Evolutionary conservation across 306 rosid genomes (phyloP), one percentile per base, ranked within the genome.

Genomic region (Malus sylvestris): DNA sequence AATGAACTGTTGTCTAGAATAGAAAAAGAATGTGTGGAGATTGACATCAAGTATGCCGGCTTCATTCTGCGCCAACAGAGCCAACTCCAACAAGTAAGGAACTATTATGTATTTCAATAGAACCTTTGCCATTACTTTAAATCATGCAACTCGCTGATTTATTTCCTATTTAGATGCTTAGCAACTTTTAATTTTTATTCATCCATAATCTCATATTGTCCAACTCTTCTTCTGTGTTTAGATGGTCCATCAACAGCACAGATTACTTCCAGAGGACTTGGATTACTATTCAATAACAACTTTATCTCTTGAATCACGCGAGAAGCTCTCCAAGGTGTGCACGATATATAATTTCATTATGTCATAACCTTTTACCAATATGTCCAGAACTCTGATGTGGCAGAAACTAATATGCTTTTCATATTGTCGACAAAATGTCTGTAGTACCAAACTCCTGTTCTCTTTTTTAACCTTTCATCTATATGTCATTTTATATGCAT

Each of bases 21-120:
- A 70, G 98, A 94, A 78, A 95, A 90, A 84, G 92, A 86, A 78
- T 95, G 98, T 76, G 91, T 92, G 30, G 97, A 92, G 86, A 88
- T 95, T 42, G 97, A 95, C 81, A 92, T 95, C 74, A 95, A 95
- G 85, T 95, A 95, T 65, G 97, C 90, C 78, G 98, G 98, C 76
- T 95, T 95, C 91, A 95, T 95, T 81, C 66, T 80, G 71, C 96
- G 98, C 71, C 97, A 95, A 83, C 89, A 90, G 85, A 92, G 71
- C 86, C 97, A 92, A 70, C 97, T 95, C 71, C 93, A 92, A 81
- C 98, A 95, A 91, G 98, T 90, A 52, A 81, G 75, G 40, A 69
- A 67, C 27, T 74, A 69, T 64, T n/a, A 53, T 67, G 45, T 60
- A 35, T 29, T 62, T 13, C 29, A 5, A 4, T 30, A 64, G 53